These are phyloP conservation scores for Lasiodiplodia hormozganensis DNA, from an alignment of 2,329 filamentous ascomycete genomes.

Conservation along the genomic window DNA sequence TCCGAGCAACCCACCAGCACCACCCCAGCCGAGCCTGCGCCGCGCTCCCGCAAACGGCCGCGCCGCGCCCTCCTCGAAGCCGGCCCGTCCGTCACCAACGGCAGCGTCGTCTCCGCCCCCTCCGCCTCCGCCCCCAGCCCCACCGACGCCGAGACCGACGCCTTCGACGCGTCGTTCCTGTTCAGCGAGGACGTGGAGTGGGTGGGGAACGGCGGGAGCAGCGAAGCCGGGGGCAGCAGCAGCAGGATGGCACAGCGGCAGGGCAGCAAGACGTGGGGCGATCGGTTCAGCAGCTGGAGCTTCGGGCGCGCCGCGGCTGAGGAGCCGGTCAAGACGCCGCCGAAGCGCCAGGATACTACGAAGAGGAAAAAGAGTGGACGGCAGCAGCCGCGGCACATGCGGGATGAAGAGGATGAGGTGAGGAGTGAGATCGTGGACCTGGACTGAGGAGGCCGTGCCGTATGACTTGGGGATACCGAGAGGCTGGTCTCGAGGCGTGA, in stretches of 20 bases:
- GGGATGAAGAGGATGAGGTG: background rate
- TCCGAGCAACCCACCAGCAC: background rate
- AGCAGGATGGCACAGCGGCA: background rate
- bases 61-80: conserved; percentile 26
- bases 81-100: background rate
- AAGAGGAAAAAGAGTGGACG: background rate
- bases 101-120: background rate
- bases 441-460: background rate
- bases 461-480: background rate
- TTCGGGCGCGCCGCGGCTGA: conserved; percentile 12
- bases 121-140: background rate
- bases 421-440: background rate
- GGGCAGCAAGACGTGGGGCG: conserved; percentile 26
- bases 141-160: background rate
- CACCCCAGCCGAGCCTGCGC: background rate
- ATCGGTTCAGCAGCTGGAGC: conserved; percentile 26
- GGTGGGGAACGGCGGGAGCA: background rate
- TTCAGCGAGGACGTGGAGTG: conserved; percentile 19
- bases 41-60: conserved; percentile 6
- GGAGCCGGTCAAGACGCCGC: conserved; percentile 30
- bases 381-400: background rate
- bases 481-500: background rate
- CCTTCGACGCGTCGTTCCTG: background rate
- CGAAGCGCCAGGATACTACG: conserved; percentile 2
- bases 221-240: background rate